Percentiles rank a stretch among this genome's conserved stretches.
Conservation (phyloP, 495 filamentous ascomycete genomes). For the Lepraria neglecta region DNA sequence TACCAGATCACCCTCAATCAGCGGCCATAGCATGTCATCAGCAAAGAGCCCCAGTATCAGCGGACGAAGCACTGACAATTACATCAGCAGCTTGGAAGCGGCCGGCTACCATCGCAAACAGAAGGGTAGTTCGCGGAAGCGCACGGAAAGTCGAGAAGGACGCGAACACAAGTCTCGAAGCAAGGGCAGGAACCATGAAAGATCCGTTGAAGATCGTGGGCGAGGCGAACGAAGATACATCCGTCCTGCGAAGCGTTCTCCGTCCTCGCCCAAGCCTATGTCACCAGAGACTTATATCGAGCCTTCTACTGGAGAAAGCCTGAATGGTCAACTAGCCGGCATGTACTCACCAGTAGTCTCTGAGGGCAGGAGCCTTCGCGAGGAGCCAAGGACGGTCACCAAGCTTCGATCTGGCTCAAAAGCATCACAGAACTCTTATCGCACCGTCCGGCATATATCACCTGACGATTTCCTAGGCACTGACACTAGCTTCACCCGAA, state of each 20-base stretch:
- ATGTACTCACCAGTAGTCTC: slow-evolving; percentile 11
- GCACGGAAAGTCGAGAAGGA: slow-evolving; percentile 53
- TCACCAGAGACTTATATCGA: slow-evolving; percentile 71
- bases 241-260: slow-evolving; percentile 77
- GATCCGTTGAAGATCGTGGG: slow-evolving; percentile 58
- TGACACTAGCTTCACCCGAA: slow-evolving; percentile 21
- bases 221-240: slow-evolving; percentile 60
- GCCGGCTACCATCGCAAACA: slow-evolving; percentile 57
- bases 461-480: slow-evolving; percentile 21
- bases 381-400: slow-evolving; percentile 16
- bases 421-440: slow-evolving; percentile 24
- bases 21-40: slow-evolving; percentile 43
- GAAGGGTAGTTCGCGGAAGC: slow-evolving; percentile 40
- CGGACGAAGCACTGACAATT: slow-evolving; percentile 70
- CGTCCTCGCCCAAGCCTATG: slow-evolving; percentile 87
- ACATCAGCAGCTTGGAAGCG: slow-evolving; percentile 79
- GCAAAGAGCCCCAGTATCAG: slow-evolving; percentile 49
- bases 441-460: slow-evolving; percentile 28
- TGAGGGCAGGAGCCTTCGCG: slow-evolving; percentile 21
- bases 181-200: slow-evolving; percentile 48
- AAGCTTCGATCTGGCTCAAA: slow-evolving; percentile 30
- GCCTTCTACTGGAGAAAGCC: slow-evolving; percentile 40
- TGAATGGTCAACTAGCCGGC: slow-evolving; percentile 26
- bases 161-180: slow-evolving; percentile 44
- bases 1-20: slow-evolving; percentile 36